phyloP scores from a whole-genome alignment of 768 basidiomycete genomes.

The Amanita muscaria region DNA sequence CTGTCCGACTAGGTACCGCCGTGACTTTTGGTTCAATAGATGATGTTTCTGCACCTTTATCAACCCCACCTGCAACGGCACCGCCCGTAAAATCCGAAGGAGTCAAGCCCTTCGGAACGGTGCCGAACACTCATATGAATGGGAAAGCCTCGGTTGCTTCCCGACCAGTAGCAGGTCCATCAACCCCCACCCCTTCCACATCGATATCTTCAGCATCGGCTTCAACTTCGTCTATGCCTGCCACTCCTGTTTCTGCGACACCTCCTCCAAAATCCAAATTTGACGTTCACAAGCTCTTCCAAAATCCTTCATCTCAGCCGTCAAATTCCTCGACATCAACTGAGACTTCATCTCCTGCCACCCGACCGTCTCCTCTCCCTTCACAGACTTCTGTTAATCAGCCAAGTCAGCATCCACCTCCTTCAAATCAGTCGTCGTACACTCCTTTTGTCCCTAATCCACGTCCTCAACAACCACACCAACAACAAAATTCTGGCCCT shows the following conservation, averaged over 20 bases:
- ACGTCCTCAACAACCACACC: constrained; percentile 37
- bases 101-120: constrained; percentile 78
- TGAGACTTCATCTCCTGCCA: constrained; percentile 50
- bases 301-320: constrained; percentile 42
- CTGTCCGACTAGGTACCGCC: constrained; percentile 38
- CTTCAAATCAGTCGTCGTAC: constrained; percentile 34
- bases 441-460: constrained; percentile 41
- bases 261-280: constrained; percentile 33
- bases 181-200: constrained; percentile 27
- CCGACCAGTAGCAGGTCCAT: constrained; percentile 24
- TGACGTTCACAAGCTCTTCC: constrained; percentile 57
- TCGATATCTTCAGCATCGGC: constrained; percentile 24
- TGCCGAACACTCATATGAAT: constrained; percentile 59
- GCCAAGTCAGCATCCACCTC: constrained; percentile 28
- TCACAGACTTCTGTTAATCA: constrained; percentile 33
- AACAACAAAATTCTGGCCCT: constrained; percentile 36
- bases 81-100: constrained; percentile 57
- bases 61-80: constrained; percentile 71
- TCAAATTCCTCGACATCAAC: constrained; percentile 36
- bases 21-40: constrained; percentile 91
- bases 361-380: constrained; percentile 45
- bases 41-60: constrained; percentile 67
- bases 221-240: constrained; percentile 24
- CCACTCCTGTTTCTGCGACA: constrained; percentile 25
- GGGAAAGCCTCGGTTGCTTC: constrained; percentile 48